Percentiles rank a stretch among this genome's conserved stretches.
Conservation (phyloP, 2,329 filamentous ascomycete genomes). For the Fusarium oligoseptatum region DNA sequence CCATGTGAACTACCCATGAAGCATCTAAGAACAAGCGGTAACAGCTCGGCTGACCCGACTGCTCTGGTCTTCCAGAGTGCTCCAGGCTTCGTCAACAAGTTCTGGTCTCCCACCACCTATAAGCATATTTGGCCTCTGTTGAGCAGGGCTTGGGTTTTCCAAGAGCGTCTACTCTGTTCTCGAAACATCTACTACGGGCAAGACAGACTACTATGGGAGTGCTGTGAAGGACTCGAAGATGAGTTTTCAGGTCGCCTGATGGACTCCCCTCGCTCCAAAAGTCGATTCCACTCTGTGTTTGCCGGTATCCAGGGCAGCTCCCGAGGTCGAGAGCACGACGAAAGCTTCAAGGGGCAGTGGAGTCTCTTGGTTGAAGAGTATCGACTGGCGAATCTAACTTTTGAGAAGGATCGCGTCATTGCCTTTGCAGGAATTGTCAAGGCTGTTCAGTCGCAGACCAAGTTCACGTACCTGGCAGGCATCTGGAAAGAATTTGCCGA, state of each 20-base stretch:
- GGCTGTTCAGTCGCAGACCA: not conserved
- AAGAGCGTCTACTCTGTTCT: not conserved
- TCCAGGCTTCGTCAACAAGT: not conserved
- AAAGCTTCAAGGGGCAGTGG: conserved; percentile 17
- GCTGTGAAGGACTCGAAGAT: conserved; percentile 12
- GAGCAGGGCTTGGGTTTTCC: not conserved
- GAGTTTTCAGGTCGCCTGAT: conserved; percentile 7
- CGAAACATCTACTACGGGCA: conserved; percentile 20
- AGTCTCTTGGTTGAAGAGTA: conserved; percentile 7
- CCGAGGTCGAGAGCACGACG: not conserved
- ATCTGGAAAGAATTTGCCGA: conserved; percentile 25
- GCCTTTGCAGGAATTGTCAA: not conserved
- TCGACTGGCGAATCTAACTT: not conserved
- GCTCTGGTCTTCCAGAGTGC: not conserved
- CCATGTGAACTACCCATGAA: not conserved
- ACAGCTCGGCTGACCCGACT: too few species aligned
- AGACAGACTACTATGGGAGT: conserved; percentile 16
- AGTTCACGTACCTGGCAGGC: conserved; percentile 9
- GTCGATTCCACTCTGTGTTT: conserved; percentile 13
- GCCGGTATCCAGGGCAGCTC: not conserved
- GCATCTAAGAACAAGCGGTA: not conserved
- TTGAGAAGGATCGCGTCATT: not conserved
- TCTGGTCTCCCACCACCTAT: not conserved
- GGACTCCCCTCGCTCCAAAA: conserved; percentile 2
- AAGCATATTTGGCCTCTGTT: not conserved